Evolutionary conservation across 2,329 filamentous ascomycete genomes (phyloP).

Genomic region (Aspergillus oerlinghausenensis): DNA sequence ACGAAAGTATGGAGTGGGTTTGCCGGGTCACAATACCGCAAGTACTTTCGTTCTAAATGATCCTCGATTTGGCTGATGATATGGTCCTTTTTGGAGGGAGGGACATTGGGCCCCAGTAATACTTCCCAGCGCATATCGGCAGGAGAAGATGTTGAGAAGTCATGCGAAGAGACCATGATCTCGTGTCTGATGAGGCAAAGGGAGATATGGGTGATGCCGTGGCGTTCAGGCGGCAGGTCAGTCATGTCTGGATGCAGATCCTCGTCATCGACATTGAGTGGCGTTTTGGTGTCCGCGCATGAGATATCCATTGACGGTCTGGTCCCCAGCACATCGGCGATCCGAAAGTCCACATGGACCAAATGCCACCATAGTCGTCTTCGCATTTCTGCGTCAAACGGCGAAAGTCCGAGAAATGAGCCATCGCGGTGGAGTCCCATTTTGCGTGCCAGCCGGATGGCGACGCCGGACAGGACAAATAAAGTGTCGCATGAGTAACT

Average conservation of each 20-base stretch:
- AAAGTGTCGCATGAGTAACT: constrained; percentile 45
- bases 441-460: constrained; percentile 54
- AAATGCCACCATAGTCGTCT: constrained; percentile 68
- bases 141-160: not conserved
- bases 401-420: constrained; percentile 38
- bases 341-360: constrained; percentile 61
- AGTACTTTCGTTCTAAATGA: constrained; percentile 55
- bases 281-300: constrained; percentile 11
- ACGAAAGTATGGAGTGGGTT: constrained; percentile 58
- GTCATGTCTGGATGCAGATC: constrained; percentile 32
- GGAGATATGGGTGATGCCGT: constrained; percentile 36
- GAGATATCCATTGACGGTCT: constrained; percentile 20
- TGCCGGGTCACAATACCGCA: constrained; percentile 54
- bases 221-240: constrained; percentile 19
- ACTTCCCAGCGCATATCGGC: constrained; percentile 16
- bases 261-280: constrained; percentile 18
- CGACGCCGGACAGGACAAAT: constrained; percentile 47
- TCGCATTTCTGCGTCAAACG: constrained; percentile 62
- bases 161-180: constrained; percentile 3
- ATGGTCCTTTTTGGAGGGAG: not conserved
- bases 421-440: constrained; percentile 63
- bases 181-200: constrained; percentile 33
- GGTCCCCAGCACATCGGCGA: constrained; percentile 60
- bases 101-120: not conserved
- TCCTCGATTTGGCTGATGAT: constrained; percentile 41